Percentiles rank a stretch among this genome's conserved stretches.
Conservation (phyloP, 225 moss, liverwort and hornwort genomes). For the Pleurozium schreberi region DNA sequence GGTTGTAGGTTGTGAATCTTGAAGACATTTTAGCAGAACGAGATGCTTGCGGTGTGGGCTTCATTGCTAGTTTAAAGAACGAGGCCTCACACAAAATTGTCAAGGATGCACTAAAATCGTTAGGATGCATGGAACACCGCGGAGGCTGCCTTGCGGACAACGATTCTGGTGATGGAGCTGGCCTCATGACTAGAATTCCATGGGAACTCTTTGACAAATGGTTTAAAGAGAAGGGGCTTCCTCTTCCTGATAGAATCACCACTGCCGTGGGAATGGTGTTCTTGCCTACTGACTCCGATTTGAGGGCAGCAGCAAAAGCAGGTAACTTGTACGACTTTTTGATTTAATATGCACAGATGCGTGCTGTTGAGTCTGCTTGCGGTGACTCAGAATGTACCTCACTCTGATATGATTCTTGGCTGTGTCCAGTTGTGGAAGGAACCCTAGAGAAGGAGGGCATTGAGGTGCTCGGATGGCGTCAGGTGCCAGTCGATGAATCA, state of each 20-base stretch:
- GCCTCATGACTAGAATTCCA: conserved; percentile 80
- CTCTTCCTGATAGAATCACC: conserved; percentile 33
- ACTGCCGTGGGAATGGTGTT: conserved; percentile 87
- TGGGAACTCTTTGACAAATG: conserved; percentile 65
- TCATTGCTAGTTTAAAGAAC: conserved; percentile 72
- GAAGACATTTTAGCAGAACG: conserved; percentile 77
- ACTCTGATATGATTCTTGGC: neutral
- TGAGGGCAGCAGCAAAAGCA: conserved; percentile 58
- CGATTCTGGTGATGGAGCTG: conserved; percentile 85
- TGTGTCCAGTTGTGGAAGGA: conserved; percentile 50
- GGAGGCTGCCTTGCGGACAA: conserved; percentile 91
- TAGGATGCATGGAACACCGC: conserved; percentile 88
- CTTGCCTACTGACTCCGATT: conserved; percentile 45
- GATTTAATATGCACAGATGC: neutral
- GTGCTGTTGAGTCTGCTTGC: neutral
- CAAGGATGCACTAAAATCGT: conserved; percentile 67
- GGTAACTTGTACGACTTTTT: conserved; percentile 22
- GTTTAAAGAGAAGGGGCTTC: conserved; percentile 56
- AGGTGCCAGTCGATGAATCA: conserved; percentile 56
- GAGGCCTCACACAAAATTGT: conserved; percentile 55
- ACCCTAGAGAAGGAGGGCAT: conserved; percentile 53
- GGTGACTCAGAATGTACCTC: neutral
- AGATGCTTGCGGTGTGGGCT: conserved; percentile 83
- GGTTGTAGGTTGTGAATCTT: conserved; percentile 50
- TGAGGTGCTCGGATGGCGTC: conserved; percentile 74